phyloP scores from a whole-genome alignment of 179 eudicot genomes.

The Silene vulgaris region DNA sequence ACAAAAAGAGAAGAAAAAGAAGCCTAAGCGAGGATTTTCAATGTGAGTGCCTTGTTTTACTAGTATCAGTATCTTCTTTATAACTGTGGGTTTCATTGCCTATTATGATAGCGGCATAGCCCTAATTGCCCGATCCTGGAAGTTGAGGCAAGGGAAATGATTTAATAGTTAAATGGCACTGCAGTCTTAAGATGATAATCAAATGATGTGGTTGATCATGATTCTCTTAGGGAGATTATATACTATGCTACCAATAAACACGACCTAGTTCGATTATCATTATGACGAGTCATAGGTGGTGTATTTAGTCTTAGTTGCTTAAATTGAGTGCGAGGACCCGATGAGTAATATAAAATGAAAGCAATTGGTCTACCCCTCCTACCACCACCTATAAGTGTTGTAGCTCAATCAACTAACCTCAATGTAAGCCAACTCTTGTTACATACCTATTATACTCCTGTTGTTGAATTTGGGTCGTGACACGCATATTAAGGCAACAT shows the following conservation, averaged over 20 bases:
- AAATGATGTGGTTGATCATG: neutral
- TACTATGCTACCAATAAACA: neutral
- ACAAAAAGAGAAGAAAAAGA: slow-evolving; percentile 86
- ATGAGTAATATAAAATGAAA: neutral
- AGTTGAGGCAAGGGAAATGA: neutral
- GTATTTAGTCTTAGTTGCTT: neutral
- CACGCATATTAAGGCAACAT: neutral
- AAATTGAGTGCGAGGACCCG: neutral
- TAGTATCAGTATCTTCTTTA: neutral
- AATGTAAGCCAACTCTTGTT: neutral
- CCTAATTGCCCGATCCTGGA: neutral
- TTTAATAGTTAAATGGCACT: neutral
- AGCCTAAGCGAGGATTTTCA: slow-evolving; percentile 59
- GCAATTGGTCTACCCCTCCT: neutral
- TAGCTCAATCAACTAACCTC: neutral
- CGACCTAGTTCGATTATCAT: neutral
- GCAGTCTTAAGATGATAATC: neutral
- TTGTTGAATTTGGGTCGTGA: neutral
- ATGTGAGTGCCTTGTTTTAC: slow-evolving; percentile 41
- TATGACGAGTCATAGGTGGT: neutral
- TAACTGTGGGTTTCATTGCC: neutral
- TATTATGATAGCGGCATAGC: neutral
- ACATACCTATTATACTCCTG: neutral
- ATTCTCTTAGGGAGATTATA: too few species aligned
- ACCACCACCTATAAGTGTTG: neutral